Base-by-base conservation (phyloP, 139 green algal genomes). In the Zygnema circumcarinatum region DNA sequence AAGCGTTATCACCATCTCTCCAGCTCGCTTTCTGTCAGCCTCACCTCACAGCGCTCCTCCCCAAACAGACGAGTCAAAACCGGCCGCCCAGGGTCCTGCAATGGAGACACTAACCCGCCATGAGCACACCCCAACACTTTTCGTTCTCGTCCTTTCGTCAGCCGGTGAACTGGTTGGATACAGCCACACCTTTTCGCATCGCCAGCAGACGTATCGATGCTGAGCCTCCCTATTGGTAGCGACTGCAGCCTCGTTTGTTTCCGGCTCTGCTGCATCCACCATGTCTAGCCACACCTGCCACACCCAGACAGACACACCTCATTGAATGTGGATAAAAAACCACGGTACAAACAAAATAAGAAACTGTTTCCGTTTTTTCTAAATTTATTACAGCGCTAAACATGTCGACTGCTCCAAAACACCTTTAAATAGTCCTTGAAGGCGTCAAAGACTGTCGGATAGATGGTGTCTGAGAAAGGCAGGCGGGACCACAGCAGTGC, bases 41-140 rank as follows among this genome's bases (percentile, higher is more conserved):
- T 86, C 74, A 88, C 76, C 84, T 89, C 84, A 22, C 74, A 86
- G 33, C n/a, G 39, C 22, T 89, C 84, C n/a, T 72, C 38, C 2
- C 84, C 84, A 79, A 87, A 89, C 16, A 86, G 56, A 25, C 84
- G 35, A 11, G 84, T 89, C 1, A 89, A 41, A 29, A 87, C 35
- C 1, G 74, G 74, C 42, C 84, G 74, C 0, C 84, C 84, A 21
- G 84, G 84, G 32, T 89, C 84, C 84, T 89, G 83, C 47, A 33
- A 62, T 16, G 47, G 47, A 62, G 47, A 62, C 7, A 62, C 47
- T 62, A 62, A n/a, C n/a, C n/a, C n/a, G n/a, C n/a, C n/a, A n/a
- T n/a, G n/a, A n/a, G n/a, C n/a, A n/a, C n/a, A n/a, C n/a, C n/a
- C n/a, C n/a, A n/a, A n/a, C n/a, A n/a, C n/a, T n/a, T n/a, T n/a